Conservation (phyloP, 768 basidiomycete species). For the Xerocomellus dryophilus region DNA sequence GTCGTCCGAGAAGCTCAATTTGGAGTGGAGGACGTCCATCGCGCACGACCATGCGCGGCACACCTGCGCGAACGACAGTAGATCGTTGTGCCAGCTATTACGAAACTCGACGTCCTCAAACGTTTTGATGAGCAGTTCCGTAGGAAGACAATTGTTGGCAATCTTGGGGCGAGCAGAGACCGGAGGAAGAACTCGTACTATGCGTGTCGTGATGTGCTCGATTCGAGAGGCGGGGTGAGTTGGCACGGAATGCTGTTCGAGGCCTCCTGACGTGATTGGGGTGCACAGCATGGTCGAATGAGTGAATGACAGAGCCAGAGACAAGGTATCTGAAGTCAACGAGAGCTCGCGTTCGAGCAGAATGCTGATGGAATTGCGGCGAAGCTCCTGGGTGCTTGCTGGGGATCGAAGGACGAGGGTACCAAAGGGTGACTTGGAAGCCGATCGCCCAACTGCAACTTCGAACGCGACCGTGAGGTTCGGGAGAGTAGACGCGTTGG, state of each 20-base stretch:
- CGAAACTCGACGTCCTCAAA: constrained; percentile 18
- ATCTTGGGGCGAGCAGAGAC: neutral
- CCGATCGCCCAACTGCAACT: constrained; percentile 7
- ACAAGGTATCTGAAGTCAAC: constrained; percentile 16
- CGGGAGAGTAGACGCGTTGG: constrained; percentile 18
- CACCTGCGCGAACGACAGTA: constrained; percentile 26
- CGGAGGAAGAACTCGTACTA: constrained; percentile 19
- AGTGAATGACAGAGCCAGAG: constrained; percentile 21
- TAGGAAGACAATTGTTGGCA: constrained; percentile 14
- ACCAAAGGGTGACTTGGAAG: constrained; percentile 6
- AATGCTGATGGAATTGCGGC: constrained; percentile 1
- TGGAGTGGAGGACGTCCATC: constrained; percentile 18
- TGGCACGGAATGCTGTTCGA: constrained; percentile 1
- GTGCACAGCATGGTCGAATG: constrained; percentile 24
- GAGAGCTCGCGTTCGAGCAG: constrained; percentile 15
- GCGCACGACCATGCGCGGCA: constrained; percentile 26
- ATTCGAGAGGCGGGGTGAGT: constrained; percentile 13
- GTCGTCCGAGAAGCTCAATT: constrained; percentile 17
- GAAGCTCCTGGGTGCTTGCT: constrained; percentile 1
- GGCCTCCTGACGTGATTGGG: neutral
- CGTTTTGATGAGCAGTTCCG: constrained; percentile 21
- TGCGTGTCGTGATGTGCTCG: constrained; percentile 20
- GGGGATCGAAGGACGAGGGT: constrained; percentile 16
- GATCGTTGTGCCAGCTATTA: constrained; percentile 20
- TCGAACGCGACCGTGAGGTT: constrained; percentile 22